Conservation (phyloP, 202 grass and related monocot genomes). For the Schoenoplectus triqueter region DNA sequence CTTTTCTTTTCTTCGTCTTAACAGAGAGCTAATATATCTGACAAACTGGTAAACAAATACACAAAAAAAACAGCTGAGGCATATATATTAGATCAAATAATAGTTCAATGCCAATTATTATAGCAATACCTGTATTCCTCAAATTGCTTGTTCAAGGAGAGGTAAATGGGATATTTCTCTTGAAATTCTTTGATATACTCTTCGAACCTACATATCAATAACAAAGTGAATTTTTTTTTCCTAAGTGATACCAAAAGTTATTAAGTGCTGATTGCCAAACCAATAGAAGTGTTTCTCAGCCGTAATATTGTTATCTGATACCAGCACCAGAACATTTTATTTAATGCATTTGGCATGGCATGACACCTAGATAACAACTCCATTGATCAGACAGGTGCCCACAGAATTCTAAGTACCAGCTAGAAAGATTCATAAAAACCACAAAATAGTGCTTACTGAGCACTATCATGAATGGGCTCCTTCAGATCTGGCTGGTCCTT, state of each 20-base stretch:
- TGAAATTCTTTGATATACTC: slow-evolving; percentile 85
- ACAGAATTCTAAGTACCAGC: not conserved
- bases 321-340: not conserved
- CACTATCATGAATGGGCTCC: slow-evolving; percentile 73
- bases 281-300: not conserved
- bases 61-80: not conserved
- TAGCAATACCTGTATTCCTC: slow-evolving; percentile 74
- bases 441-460: slow-evolving; percentile 67
- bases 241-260: slow-evolving; percentile 6
- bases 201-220: slow-evolving; percentile 69
- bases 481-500: slow-evolving; percentile 87
- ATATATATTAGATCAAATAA: not conserved
- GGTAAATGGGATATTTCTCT: slow-evolving; percentile 74
- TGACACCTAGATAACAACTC: not conserved
- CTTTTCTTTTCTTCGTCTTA: not conserved
- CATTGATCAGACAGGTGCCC: not conserved
- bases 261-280: slow-evolving; percentile 1
- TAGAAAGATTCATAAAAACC: slow-evolving; percentile 12
- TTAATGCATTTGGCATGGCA: not conserved
- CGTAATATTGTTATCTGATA: slow-evolving; percentile 14
- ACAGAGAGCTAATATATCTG: slow-evolving; percentile 13
- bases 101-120: not conserved
- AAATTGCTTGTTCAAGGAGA: slow-evolving; percentile 68
- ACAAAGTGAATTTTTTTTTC: slow-evolving; percentile 34
- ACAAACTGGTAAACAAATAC: slow-evolving; percentile 31